Base-by-base conservation (phyloP, 176 grass and related monocot genomes). In the Tillandsia leiboldiana region DNA sequence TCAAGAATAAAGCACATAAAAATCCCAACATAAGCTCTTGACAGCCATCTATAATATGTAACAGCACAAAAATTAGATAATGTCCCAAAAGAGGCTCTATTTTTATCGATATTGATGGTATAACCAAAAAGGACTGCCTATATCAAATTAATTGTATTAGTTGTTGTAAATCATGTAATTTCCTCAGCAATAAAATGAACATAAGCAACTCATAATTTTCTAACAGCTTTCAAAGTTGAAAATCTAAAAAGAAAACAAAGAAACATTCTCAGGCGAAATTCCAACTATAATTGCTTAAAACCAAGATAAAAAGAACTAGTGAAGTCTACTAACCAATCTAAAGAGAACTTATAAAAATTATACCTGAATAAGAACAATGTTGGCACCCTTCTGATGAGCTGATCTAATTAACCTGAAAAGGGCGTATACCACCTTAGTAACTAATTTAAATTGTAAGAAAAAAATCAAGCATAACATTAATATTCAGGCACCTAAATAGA, bases 351-450 rank as follows among this genome's bases (percentile, higher is more conserved):
- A 28, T 59, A 59, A 1, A 9, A 13, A n/a, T 42, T 75, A 15
- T 48, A 93, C 94, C 89, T 99, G 89, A 82, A 93, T 73, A 11
- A 93, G 94, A 64, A 99, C 63, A 63, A 99, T 93, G 22, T 90
- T 90, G 67, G 87, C 89, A 0, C 89, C 94, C 74, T 99, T 90
- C 52, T 81, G 84, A 67, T 93, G 89, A 52, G 94, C 94, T 82
- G 83, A 84, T 85, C 89, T 90, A 74, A 99, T 83, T 64, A 99
- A 90, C 82, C 94, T 93, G 79, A 53, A 86, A 73, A 61, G 53
- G 23, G 14, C 73, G 64, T 10, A 24, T 76, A 51, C 29, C 53
- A 70, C 8, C 14, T 29, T 14, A 42, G 33, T 42, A 4, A 7
- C 33, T 54, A 54, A 13, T 54, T 54, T 15, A 54, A 13, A 54